Base-by-base conservation (phyloP, 306 rosid species). In the Sicyos edulis region DNA sequence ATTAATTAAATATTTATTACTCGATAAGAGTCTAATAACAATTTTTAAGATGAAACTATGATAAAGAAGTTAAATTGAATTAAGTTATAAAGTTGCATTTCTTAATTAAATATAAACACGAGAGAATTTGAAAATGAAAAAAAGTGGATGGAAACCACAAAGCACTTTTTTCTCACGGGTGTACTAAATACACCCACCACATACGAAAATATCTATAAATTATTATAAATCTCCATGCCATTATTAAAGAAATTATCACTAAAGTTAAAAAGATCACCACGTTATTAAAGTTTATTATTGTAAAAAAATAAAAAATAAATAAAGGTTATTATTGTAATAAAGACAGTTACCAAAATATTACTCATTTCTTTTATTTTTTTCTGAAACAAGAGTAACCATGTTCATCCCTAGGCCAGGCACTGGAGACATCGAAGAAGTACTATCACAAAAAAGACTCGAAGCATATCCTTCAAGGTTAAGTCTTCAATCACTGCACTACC, bases 81-180 rank as follows among this genome's bases (percentile, higher is more conserved):
- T 26, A 26, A 26, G 29, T 26, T 26, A 26, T 26, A 1, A 26
- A 1, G 3, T 32, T 32, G 37, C 70, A 63, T 9, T 10, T 40
- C 9, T 17, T 3, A 40, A 40, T 63, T 62, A 62, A 62, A 62
- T n/a, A 37, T 4, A 32, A 32, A 32, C 37, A 32, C 37, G 50
- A 7, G 8, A 34, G 22, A 37, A 16, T 4, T 13, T 62, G 50
- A n/a, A 16, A 62, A 34, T 62, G 37, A 3, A n/a, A 63, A 26
- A 12, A 40, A 37, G 26, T 40, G 22, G 24, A 50, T 62, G 69
- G 50, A 22, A 7, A 44, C 66, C 21, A 17, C 8, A 32, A 50
- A 62, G 24, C 24, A 34, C 0, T 62, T 37, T 51, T 51, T 51
- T 62, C n/a, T 62, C 69, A 62, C 69, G 69, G 69, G 50, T 62